These are phyloP conservation scores for Quercus variabilis DNA, from an alignment of 306 rosid species.

Conservation along the genomic window DNA sequence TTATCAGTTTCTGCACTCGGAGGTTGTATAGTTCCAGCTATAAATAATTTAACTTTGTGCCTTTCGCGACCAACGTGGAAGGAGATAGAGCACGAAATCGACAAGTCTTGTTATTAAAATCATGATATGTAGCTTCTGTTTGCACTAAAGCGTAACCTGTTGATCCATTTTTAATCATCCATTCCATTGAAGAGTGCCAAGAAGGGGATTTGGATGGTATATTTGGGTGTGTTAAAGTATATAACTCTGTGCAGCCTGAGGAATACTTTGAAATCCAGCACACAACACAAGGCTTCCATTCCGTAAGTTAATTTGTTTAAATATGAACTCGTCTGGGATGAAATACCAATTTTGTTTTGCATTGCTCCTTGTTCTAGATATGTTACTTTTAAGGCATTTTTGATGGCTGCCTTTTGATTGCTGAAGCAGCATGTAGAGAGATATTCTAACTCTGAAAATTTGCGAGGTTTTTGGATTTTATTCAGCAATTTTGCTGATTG, in stretches of 20 bases:
- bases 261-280: neutral
- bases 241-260: neutral
- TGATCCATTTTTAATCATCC: neutral
- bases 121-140: neutral
- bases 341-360: neutral
- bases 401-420: neutral
- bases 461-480: neutral
- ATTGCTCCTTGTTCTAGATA: neutral
- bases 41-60: constrained; percentile 8
- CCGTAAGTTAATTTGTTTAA: neutral
- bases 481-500: neutral
- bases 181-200: neutral
- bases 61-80: constrained; percentile 15
- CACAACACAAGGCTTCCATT: neutral
- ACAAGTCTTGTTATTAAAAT: constrained; percentile 10
- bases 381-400: neutral
- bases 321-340: neutral
- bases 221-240: neutral
- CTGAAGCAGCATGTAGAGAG: neutral
- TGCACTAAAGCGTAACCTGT: neutral
- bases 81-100: constrained; percentile 18
- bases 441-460: neutral
- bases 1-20: constrained; percentile 28
- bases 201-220: neutral
- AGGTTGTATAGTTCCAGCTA: constrained; percentile 34